These are phyloP conservation scores for Rhodocollybia butyracea DNA, from an alignment of 768 basidiomycete genomes.

Conservation along the genomic window DNA sequence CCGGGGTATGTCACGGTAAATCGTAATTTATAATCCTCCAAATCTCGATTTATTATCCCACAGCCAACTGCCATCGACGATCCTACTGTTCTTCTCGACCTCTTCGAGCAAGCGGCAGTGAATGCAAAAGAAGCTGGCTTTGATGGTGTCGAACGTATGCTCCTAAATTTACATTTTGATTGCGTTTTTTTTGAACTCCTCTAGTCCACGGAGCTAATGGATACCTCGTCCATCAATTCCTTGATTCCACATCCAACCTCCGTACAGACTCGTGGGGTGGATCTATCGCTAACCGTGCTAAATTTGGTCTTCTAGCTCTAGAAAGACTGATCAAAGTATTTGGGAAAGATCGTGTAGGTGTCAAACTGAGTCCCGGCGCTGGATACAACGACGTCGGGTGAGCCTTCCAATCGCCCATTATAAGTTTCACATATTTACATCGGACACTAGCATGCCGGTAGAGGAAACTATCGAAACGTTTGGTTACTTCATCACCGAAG, in stretches of 20 bases:
- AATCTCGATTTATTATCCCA: not conserved
- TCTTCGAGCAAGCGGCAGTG: conserved; percentile 27
- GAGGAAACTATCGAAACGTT: conserved; percentile 25
- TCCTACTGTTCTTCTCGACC: conserved; percentile 23
- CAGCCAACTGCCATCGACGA: conserved; percentile 26
- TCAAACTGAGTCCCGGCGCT: conserved; percentile 29
- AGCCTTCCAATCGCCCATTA: not conserved
- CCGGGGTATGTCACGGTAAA: conserved; percentile 27
- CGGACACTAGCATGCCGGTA: conserved; percentile 19
- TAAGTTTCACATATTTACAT: not conserved
- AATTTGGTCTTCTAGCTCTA: conserved; percentile 35
- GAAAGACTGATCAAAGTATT: conserved; percentile 30
- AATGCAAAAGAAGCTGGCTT: conserved; percentile 34
- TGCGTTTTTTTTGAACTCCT: not conserved
- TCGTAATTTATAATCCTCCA: not conserved
- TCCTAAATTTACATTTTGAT: not conserved
- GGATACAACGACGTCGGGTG: conserved; percentile 32
- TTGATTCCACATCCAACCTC: conserved; percentile 29
- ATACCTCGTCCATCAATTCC: conserved; percentile 36
- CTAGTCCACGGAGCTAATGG: conserved; percentile 27
- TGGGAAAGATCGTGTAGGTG: conserved; percentile 30
- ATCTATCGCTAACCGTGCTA: conserved; percentile 34
- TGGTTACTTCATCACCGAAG: conserved; percentile 21
- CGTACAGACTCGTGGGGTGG: conserved; percentile 45
- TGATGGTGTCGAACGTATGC: conserved; percentile 32